A percentile compares a stretch with the other conserved stretches of the same genome.
Conservation (phyloP, 1,284 basidiomycete genomes). For the Jaminaea rosea region DNA sequence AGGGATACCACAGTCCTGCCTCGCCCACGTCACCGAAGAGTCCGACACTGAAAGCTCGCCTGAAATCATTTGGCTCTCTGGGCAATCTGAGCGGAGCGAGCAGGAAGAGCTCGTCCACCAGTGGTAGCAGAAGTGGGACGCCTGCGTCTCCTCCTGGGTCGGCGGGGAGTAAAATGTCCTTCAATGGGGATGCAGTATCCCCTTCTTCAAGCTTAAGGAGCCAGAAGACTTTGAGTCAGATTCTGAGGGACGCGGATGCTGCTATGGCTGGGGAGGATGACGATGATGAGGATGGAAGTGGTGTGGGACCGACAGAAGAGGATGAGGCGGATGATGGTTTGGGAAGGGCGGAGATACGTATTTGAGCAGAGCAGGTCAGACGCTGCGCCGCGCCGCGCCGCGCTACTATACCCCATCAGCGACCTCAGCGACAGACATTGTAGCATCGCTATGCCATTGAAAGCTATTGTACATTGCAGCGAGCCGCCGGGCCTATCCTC, state of each 20-base stretch:
- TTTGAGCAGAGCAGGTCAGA: background rate
- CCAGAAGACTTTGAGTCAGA: conserved; percentile 12
- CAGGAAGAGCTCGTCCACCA: background rate
- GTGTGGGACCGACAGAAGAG: background rate
- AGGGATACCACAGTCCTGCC: background rate
- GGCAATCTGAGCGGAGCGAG: background rate
- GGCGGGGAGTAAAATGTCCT: background rate
- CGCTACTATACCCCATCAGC: no score
- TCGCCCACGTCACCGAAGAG: background rate
- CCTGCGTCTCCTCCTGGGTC: background rate
- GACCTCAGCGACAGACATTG: no score
- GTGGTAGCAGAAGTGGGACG: background rate
- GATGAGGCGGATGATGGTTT: background rate
- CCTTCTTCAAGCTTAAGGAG: background rate
- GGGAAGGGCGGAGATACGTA: background rate
- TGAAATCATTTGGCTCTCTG: background rate
- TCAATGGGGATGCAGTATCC: background rate
- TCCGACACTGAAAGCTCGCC: background rate
- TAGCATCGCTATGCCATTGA: no score
- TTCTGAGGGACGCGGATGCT: conserved; percentile 12
- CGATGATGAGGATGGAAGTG: background rate
- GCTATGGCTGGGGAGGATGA: conserved; percentile 6
- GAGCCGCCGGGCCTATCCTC: no score
- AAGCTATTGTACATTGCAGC: no score
- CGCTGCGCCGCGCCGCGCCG: no score